These are phyloP conservation scores for Globisporangium irregulare DNA, from an alignment of 352 stramenopile genomes.

Conservation along the genomic window DNA sequence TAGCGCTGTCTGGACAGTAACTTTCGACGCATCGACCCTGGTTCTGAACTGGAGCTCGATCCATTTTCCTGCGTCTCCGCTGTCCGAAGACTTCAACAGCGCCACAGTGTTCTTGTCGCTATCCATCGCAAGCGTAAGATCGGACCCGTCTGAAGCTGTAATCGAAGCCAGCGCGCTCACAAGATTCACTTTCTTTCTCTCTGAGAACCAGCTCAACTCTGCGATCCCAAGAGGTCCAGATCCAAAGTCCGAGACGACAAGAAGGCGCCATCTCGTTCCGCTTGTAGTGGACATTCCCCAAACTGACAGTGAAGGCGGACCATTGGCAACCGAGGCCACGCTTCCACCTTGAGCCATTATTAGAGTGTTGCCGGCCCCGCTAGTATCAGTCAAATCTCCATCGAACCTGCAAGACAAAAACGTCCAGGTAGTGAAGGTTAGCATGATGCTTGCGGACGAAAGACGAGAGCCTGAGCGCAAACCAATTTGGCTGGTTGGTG, in stretches of 20 bases:
- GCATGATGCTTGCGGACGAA: neutral
- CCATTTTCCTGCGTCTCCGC: slow-evolving; percentile 20
- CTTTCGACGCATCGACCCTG: slow-evolving; percentile 28
- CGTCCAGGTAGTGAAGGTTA: neutral
- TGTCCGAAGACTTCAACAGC: slow-evolving; percentile 11
- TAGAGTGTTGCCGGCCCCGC: neutral
- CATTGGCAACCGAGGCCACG: neutral
- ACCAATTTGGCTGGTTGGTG: neutral
- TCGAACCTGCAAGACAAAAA: slow-evolving; percentile 4
- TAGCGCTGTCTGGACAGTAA: slow-evolving; percentile 23
- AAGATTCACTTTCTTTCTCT: slow-evolving; percentile 20
- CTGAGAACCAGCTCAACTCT: slow-evolving; percentile 31
- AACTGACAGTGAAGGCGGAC: slow-evolving; percentile 1
- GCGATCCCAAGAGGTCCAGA: slow-evolving; percentile 22
- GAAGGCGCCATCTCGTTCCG: slow-evolving; percentile 18
- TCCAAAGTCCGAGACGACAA: slow-evolving; percentile 20
- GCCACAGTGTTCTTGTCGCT: slow-evolving; percentile 25
- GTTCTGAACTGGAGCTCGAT: slow-evolving; percentile 25
- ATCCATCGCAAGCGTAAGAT: slow-evolving; percentile 21
- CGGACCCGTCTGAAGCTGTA: slow-evolving; percentile 21
- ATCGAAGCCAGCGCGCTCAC: slow-evolving; percentile 7
- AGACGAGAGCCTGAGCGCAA: too few species aligned
- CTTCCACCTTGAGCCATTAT: neutral
- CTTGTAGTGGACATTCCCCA: neutral
- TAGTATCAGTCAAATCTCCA: slow-evolving; percentile 2